Evolutionary conservation across 805 yeast species (phyloP).

Genomic region (Candida silvicultrix): DNA sequence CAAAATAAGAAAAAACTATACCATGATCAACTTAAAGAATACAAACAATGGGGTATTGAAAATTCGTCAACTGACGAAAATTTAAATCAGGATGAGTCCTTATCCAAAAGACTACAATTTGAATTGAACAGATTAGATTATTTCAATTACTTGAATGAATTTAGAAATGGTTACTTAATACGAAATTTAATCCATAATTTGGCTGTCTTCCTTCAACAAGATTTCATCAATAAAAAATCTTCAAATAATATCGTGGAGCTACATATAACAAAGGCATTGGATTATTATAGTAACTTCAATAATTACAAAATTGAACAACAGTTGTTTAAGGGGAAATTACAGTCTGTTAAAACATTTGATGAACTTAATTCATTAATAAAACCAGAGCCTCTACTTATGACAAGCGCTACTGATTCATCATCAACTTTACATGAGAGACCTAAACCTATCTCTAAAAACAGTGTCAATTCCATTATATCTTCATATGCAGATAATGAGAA

Average conservation of each 20-base stretch:
- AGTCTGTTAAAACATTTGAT: not conserved
- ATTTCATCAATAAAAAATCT: not conserved
- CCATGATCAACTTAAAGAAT: conserved; percentile 7
- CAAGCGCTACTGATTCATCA: not conserved
- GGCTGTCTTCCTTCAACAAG: conserved; percentile 6
- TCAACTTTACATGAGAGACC: not conserved
- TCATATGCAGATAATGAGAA: not conserved
- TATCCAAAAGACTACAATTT: conserved; percentile 28
- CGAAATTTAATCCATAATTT: conserved; percentile 11
- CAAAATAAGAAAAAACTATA: conserved; percentile 8
- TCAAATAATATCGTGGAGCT: not conserved
- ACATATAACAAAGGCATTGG: conserved; percentile 8
- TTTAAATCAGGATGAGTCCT: conserved; percentile 6
- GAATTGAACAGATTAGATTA: conserved; percentile 42
- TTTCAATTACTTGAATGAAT: conserved; percentile 31
- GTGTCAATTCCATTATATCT: not conserved
- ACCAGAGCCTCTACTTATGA: not conserved
- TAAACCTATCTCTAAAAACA: conserved; percentile 1
- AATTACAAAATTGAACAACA: conserved; percentile 9
- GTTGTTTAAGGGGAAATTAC: conserved; percentile 2
- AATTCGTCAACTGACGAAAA: conserved; percentile 29
- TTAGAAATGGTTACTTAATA: conserved; percentile 17
- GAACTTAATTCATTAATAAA: not conserved
- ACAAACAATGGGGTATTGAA: not conserved
- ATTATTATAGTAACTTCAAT: conserved; percentile 7